Conservation (phyloP, 192 early-diverging fungal species). For the Pilobolus umbonatus region DNA sequence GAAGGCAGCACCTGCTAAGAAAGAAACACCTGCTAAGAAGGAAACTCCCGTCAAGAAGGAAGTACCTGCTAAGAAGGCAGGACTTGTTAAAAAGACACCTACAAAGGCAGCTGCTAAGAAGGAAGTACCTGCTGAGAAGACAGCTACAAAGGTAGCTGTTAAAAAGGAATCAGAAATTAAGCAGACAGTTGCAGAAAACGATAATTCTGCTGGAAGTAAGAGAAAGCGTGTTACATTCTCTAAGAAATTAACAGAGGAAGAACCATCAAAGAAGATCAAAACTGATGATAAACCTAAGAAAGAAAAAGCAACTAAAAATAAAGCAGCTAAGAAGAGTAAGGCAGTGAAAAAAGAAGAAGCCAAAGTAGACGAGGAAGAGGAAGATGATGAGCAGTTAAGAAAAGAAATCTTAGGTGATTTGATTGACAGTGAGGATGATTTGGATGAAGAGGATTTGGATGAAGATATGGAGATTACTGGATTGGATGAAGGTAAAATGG, state of each 20-base stretch:
- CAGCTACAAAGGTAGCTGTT: background rate
- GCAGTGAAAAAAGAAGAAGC: constrained; percentile 29
- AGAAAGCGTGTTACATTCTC: constrained; percentile 14
- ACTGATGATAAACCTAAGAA: constrained; percentile 4
- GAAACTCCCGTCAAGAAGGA: background rate
- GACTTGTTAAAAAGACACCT: no score
- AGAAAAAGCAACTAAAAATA: constrained; percentile 25
- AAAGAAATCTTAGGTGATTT: constrained; percentile 38
- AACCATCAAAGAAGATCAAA: constrained; percentile 28
- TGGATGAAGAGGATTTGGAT: constrained; percentile 14
- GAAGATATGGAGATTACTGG: constrained; percentile 33
- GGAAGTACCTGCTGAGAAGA: no score
- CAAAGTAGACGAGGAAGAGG: constrained; percentile 32
- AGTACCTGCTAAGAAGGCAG: no score
- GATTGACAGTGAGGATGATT: constrained; percentile 21
- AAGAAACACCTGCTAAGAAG: background rate
- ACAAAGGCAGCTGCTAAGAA: no score
- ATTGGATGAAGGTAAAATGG: constrained; percentile 26
- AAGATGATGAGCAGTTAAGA: constrained; percentile 35
- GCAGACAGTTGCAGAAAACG: background rate
- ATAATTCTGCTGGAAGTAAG: background rate
- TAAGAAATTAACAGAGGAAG: background rate
- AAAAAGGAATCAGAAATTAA: no score
- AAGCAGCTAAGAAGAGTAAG: constrained; percentile 17
- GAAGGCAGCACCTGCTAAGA: background rate